Conservation (phyloP, 495 filamentous ascomycete genomes). For the Xylaria castorea region DNA sequence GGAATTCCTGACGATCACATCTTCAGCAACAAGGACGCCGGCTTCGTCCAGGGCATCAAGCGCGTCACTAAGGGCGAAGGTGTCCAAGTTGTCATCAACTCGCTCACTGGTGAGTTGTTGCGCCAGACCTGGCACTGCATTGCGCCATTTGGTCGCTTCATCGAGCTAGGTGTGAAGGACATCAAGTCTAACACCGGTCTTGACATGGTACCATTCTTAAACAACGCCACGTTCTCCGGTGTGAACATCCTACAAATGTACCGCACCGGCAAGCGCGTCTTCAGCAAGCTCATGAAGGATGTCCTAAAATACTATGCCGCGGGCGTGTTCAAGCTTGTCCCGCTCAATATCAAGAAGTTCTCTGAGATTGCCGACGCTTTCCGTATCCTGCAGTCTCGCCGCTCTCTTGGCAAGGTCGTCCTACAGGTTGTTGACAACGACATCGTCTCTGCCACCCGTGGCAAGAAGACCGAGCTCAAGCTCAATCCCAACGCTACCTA, state of each 20-base stretch:
- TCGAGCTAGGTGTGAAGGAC: conserved; percentile 66
- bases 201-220: conserved; percentile 43
- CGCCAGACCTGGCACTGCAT: conserved; percentile 51
- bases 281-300: conserved; percentile 34
- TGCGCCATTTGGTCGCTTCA: conserved; percentile 60
- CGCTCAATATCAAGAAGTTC: conserved; percentile 48
- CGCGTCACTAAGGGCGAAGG: conserved; percentile 54
- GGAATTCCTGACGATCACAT: conserved; percentile 58
- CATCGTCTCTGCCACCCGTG: conserved; percentile 36
- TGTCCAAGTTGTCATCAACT: conserved; percentile 65
- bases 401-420: conserved; percentile 60
- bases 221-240: conserved; percentile 48
- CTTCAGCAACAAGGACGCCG: conserved; percentile 48
- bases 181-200: conserved; percentile 44
- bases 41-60: conserved; percentile 51
- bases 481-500: conserved; percentile 53
- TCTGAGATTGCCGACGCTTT: conserved; percentile 56
- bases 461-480: conserved; percentile 36
- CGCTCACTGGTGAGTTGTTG: conserved; percentile 47
- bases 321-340: conserved; percentile 39
- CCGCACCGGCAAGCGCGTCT: conserved; percentile 34
- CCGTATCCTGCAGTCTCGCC: conserved; percentile 56
- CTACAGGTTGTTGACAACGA: conserved; percentile 44
- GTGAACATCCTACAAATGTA: conserved; percentile 50
- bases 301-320: conserved; percentile 34